These are phyloP conservation scores for Funneliformis geosporum DNA, from an alignment of 192 early-diverging fungal species.

Conservation along the genomic window DNA sequence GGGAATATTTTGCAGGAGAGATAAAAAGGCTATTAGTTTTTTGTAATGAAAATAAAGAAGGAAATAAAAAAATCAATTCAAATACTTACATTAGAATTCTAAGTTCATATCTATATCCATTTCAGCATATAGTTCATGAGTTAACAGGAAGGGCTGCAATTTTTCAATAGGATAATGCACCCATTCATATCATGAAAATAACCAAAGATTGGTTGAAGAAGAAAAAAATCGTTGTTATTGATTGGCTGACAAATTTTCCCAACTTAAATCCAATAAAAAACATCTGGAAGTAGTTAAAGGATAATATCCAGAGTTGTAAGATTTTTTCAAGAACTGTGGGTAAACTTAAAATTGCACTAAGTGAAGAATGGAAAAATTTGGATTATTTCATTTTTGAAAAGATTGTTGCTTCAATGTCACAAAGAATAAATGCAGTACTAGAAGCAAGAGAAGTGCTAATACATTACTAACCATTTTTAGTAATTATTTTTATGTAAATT, in stretches of 20 bases:
- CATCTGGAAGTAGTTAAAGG: slow-evolving; percentile 13
- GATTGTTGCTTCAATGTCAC: neutral
- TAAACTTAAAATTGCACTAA: neutral
- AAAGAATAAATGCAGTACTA: neutral
- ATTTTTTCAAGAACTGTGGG: neutral
- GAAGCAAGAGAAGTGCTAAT: neutral
- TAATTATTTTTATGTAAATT: neutral
- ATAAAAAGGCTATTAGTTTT: neutral
- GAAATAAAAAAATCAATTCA: neutral
- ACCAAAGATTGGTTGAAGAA: slow-evolving; percentile 11
- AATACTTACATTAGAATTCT: slow-evolving; percentile 5
- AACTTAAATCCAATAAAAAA: slow-evolving; percentile 36
- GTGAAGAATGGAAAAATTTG: slow-evolving; percentile 4
- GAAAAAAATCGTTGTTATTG: slow-evolving; percentile 12
- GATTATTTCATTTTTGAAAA: slow-evolving; percentile 1
- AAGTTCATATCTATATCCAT: neutral
- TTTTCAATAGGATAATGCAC: slow-evolving; percentile 27
- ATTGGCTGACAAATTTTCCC: slow-evolving; percentile 32
- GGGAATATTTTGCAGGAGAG: slow-evolving; percentile 18
- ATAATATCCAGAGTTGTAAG: neutral
- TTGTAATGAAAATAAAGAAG: slow-evolving; percentile 1
- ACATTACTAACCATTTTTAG: neutral
- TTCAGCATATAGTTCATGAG: neutral
- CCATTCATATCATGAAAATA: neutral
- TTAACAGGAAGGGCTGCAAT: neutral